These are phyloP conservation scores for Agrocybe praecox DNA, from an alignment of 768 basidiomycete genomes.

Conservation along the genomic window DNA sequence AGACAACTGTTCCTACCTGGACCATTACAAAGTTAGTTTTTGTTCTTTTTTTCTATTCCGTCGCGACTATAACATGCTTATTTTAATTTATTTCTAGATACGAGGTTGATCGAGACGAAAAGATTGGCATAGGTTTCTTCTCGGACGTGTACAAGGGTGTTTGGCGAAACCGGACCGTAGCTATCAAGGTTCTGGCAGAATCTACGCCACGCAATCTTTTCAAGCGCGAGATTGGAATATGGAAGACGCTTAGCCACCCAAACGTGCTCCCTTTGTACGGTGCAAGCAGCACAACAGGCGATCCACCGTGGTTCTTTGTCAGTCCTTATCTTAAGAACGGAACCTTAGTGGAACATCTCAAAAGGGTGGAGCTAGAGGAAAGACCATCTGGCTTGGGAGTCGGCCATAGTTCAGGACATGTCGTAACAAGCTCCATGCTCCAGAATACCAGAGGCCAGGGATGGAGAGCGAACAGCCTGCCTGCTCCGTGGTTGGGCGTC, in stretches of 20 bases:
- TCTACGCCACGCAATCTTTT: constrained; percentile 67
- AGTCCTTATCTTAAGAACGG: constrained; percentile 73
- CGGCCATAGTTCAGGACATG: constrained; percentile 6
- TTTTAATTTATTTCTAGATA: constrained; percentile 39
- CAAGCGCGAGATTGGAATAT: constrained; percentile 68
- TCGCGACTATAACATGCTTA: constrained; percentile 4
- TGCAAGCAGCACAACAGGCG: constrained; percentile 70
- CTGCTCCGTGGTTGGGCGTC: constrained; percentile 7
- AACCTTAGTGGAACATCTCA: constrained; percentile 62
- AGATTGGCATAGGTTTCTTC: constrained; percentile 76
- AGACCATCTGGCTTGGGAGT: constrained; percentile 22
- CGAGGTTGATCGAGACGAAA: constrained; percentile 71
- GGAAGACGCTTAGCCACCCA: constrained; percentile 69
- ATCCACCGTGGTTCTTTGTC: constrained; percentile 81
- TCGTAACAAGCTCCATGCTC: neutral
- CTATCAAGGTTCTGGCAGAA: constrained; percentile 72
- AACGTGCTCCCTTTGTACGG: constrained; percentile 78
- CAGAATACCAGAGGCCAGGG: constrained; percentile 4
- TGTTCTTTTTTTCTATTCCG: neutral
- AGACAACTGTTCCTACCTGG: constrained; percentile 61
- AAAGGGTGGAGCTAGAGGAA: constrained; percentile 31
- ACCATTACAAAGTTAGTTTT: constrained; percentile 65
- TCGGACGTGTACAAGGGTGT: constrained; percentile 77
- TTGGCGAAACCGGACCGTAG: constrained; percentile 69
- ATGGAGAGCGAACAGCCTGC: constrained; percentile 14